phyloP scores from a whole-genome alignment of 768 basidiomycete species.

The Scleroderma citrinum region DNA sequence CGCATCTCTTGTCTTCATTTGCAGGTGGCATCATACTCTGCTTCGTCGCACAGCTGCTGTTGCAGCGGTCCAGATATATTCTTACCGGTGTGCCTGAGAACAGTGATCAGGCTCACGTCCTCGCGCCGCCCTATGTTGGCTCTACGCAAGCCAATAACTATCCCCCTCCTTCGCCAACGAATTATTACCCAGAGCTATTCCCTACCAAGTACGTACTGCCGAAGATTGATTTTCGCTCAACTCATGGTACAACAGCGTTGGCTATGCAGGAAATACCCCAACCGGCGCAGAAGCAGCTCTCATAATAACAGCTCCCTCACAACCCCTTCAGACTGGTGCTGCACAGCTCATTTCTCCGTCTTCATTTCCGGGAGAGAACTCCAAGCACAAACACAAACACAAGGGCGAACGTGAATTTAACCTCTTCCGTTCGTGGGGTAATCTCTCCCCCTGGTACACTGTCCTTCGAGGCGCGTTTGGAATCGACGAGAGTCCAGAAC shows the following conservation, averaged over 20 bases:
- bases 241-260: slow-evolving; percentile 36
- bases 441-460: slow-evolving; percentile 82
- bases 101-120: slow-evolving; percentile 21
- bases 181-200: slow-evolving; percentile 64
- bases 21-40: slow-evolving; percentile 47
- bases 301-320: slow-evolving; percentile 69
- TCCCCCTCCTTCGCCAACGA: slow-evolving; percentile 71
- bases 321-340: slow-evolving; percentile 70
- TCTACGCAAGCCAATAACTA: slow-evolving; percentile 64
- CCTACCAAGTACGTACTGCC: slow-evolving; percentile 43
- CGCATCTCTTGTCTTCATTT: slow-evolving; percentile 46
- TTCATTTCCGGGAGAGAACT: slow-evolving; percentile 3
- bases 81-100: slow-evolving; percentile 19
- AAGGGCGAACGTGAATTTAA: slow-evolving; percentile 42
- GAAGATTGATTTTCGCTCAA: neutral
- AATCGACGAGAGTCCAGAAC: slow-evolving; percentile 61
- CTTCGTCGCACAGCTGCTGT: slow-evolving; percentile 43
- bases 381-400: slow-evolving; percentile 14
- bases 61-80: slow-evolving; percentile 27
- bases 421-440: slow-evolving; percentile 77
- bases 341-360: slow-evolving; percentile 56
- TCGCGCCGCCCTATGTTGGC: slow-evolving; percentile 66
- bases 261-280: slow-evolving; percentile 71
- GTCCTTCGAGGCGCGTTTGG: slow-evolving; percentile 63
- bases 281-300: slow-evolving; percentile 75